Base-by-base conservation (phyloP, 2,329 filamentous ascomycete species). In the Fusarium torulosum region DNA sequence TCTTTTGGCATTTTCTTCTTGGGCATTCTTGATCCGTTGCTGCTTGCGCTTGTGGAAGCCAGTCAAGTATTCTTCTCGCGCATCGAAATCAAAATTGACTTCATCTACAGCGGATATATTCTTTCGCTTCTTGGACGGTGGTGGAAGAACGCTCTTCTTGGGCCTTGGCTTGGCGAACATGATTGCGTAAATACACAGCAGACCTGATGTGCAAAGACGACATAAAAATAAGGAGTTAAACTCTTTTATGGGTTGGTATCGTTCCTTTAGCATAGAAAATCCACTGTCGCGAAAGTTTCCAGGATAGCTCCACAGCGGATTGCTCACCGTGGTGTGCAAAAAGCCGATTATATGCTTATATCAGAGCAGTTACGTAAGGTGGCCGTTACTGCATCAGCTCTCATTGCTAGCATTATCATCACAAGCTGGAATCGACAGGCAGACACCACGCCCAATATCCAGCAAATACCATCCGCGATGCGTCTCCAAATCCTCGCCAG, bases 31-130 rank as follows among this genome's bases (percentile, higher is more conserved):
- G 70, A 90, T 89, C 37, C 96, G 87, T 77, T 93, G 91, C 53
- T 92, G 82, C 79, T 97, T 98, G 79, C 96, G 91, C 85, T 98
- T 99, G 83, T 95, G 94, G 80, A 99, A 99, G 4, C 96, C 96
- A 0, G 94, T 97, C 59, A 99, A 85, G 76, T 92, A 99, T 75
- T 98, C 94, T 68, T 91, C 83, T 68, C 96, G 90, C 44, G 92
- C 92, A 63, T 85, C 84, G 63, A 86, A 81, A 81, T 99, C 94
- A 81, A 98, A 99, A 52, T 83, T 88, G 78, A 99, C 91, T 77
- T 97, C 93, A 75, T 94, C 92, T 62, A 92, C 83, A 38, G 83
- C 80, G 44, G 83, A 82, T 15, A 84, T 75, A 64, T 79, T 78
- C 77, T 91, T 92, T 68, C 91, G 84, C 74, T 88, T 90, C 79